A percentile compares a stretch with the other conserved stretches of the same genome.
phyloP scores from a whole-genome alignment of 108 stramenopile genomes.

The Stephanodiscus minutulus region DNA sequence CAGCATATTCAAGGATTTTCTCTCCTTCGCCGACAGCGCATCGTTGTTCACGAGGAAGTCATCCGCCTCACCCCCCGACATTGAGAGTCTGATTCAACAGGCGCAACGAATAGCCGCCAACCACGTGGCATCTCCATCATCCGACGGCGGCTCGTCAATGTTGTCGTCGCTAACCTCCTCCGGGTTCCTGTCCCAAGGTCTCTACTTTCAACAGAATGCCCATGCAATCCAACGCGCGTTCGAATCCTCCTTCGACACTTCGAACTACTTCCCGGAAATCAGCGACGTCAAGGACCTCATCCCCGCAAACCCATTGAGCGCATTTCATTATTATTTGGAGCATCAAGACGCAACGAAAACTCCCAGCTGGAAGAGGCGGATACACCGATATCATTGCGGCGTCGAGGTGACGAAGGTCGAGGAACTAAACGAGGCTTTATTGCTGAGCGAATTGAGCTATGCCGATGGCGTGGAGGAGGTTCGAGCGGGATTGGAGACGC shows the following conservation, averaged over 20 bases:
- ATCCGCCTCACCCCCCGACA: constrained; percentile 23
- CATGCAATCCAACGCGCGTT: constrained; percentile 30
- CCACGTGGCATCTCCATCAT: not conserved
- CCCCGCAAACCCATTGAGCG: constrained; percentile 10
- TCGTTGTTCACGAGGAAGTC: constrained; percentile 23
- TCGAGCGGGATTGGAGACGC: constrained; percentile 42
- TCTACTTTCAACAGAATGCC: constrained; percentile 37
- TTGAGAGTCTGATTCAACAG: constrained; percentile 34
- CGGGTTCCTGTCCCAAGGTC: constrained; percentile 28
- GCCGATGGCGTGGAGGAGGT: constrained; percentile 65
- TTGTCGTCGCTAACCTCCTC: constrained; percentile 5
- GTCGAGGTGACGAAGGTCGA: constrained; percentile 60
- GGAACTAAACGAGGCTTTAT: constrained; percentile 67
- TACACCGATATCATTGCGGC: constrained; percentile 65
- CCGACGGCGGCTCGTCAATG: not conserved
- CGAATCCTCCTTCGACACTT: constrained; percentile 28
- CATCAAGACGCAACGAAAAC: constrained; percentile 72
- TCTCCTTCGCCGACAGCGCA: constrained; percentile 28
- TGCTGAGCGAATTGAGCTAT: constrained; percentile 68
- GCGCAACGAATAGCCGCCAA: constrained; percentile 37
- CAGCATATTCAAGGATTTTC: constrained; percentile 12
- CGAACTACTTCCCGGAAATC: constrained; percentile 16
- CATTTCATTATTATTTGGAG: constrained; percentile 73
- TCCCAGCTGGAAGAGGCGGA: constrained; percentile 79
- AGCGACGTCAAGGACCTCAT: constrained; percentile 10